Conservation (phyloP, 164 flowering plant genomes). For the Piper betle region DNA sequence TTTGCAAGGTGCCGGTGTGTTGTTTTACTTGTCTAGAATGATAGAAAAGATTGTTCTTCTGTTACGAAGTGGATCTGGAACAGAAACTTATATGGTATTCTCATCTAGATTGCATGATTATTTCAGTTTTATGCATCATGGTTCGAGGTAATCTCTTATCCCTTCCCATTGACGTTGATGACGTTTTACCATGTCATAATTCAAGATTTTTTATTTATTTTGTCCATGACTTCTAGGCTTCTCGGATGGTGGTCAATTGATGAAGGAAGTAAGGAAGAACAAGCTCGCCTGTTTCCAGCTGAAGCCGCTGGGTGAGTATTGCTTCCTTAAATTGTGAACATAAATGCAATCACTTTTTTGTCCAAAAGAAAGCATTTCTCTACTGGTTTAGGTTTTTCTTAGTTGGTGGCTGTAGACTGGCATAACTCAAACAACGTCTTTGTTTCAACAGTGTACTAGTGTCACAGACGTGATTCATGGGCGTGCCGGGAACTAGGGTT, state of each 20-base stretch:
- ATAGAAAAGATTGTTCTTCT: constrained; percentile 61
- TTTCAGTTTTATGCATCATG: constrained; percentile 72
- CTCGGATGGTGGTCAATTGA: constrained; percentile 99
- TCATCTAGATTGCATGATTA: constrained; percentile 45
- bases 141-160: constrained; percentile 50
- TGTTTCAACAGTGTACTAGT: too few relatives aligned
- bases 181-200: neutral
- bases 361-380: too few relatives aligned
- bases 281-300: constrained; percentile 47
- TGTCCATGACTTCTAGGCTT: constrained; percentile 28
- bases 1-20: constrained; percentile 68
- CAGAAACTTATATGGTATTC: constrained; percentile 33
- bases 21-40: constrained; percentile 49
- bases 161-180: neutral
- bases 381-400: too few relatives aligned
- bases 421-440: too few relatives aligned
- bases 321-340: neutral
- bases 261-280: constrained; percentile 72
- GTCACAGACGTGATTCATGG: too few relatives aligned
- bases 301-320: constrained; percentile 50
- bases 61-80: constrained; percentile 26
- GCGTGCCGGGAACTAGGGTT: too few relatives aligned
- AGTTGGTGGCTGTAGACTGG: too few relatives aligned
- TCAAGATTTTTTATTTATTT: neutral
- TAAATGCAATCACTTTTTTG: too few relatives aligned